Evolutionary conservation across 768 basidiomycete species (phyloP).

Genomic region (Macrolepiota fuliginosa): DNA sequence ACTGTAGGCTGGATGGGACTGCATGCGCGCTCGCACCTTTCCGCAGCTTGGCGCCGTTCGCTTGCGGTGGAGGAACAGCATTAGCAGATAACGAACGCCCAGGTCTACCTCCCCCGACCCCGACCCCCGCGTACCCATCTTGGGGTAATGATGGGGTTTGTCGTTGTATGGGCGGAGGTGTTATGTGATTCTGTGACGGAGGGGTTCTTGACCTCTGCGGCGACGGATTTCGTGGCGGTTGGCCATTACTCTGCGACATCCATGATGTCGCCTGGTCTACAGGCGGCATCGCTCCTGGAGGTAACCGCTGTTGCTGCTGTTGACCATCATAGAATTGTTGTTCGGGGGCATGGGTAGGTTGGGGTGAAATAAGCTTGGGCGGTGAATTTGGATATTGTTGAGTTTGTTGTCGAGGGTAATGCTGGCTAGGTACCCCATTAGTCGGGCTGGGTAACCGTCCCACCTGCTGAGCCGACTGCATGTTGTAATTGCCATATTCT

Average conservation of each 20-base stretch:
- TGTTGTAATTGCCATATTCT: conserved; percentile 60
- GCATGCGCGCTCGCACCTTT: conserved; percentile 72
- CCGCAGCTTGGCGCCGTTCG: conserved; percentile 50
- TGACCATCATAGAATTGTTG: conserved; percentile 37
- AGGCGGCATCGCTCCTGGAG: conserved; percentile 66
- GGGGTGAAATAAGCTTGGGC: conserved; percentile 24
- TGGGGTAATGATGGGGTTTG: conserved; percentile 29
- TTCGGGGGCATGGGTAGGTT: conserved; percentile 29
- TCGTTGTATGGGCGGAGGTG: conserved; percentile 15
- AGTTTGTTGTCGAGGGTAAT: conserved; percentile 26
- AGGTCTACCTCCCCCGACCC: conserved; percentile 37
- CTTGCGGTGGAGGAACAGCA: conserved; percentile 35
- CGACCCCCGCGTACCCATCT: conserved; percentile 22
- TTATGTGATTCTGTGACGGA: conserved; percentile 32
- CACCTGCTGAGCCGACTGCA: conserved; percentile 29
- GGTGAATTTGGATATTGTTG: conserved; percentile 18
- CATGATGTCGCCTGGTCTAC: conserved; percentile 33
- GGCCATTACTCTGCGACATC: conserved; percentile 21
- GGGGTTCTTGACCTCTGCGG: conserved; percentile 48
- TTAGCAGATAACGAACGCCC: conserved; percentile 74
- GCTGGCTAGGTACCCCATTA: conserved; percentile 24
- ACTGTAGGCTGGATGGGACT: conserved; percentile 41
- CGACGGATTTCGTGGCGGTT: conserved; percentile 21
- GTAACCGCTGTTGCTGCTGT: conserved; percentile 37
- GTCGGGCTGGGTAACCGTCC: neutral